Conservation (phyloP, 1,139 yeast species). For the Debaryomyces subglobosus region DNA sequence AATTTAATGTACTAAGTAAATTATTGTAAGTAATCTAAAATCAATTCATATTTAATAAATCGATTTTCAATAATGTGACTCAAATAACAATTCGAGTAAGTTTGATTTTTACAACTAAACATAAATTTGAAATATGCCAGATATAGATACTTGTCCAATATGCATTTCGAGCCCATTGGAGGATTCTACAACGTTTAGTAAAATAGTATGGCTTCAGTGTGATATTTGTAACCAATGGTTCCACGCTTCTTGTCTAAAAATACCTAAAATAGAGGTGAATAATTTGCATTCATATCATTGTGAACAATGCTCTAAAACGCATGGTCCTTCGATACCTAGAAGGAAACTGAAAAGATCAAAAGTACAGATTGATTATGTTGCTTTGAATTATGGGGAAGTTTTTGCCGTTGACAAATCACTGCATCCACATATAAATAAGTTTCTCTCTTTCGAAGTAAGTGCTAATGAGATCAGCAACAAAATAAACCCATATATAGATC, state of each 20-base stretch:
- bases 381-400: conserved; percentile 74
- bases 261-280: conserved; percentile 39
- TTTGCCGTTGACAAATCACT: conserved; percentile 57
- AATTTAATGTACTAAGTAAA: not conserved
- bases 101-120: not conserved
- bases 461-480: conserved; percentile 15
- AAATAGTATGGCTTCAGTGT: conserved; percentile 60
- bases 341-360: conserved; percentile 61
- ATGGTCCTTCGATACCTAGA: conserved; percentile 57
- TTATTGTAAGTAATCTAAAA: not conserved
- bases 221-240: conserved; percentile 64
- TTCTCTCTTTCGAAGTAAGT: conserved; percentile 27
- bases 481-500: conserved; percentile 17
- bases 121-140: not conserved
- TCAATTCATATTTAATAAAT: not conserved
- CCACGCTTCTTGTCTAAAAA: conserved; percentile 54
- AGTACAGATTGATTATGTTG: conserved; percentile 70
- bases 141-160: conserved; percentile 22
- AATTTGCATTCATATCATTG: conserved; percentile 61
- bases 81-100: conserved; percentile 1
- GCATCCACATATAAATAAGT: conserved; percentile 62
- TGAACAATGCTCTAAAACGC: conserved; percentile 39
- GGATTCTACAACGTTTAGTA: conserved; percentile 8
- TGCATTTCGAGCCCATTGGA: conserved; percentile 19
- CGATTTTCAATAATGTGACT: conserved; percentile 2